phyloP scores from a whole-genome alignment of 345 rosid species.

The Eucalyptus microcorys region DNA sequence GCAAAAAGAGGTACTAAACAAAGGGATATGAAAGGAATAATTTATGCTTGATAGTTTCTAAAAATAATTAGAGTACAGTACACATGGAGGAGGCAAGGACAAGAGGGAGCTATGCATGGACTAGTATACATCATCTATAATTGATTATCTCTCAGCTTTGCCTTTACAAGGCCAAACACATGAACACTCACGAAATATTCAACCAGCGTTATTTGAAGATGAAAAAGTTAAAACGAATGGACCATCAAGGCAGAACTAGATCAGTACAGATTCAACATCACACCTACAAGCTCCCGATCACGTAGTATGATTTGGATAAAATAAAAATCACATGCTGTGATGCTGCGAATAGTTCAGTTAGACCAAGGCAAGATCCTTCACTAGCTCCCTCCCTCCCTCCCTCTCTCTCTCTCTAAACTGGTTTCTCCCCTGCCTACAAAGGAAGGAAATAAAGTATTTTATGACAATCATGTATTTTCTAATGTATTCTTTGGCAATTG shows the following conservation, averaged over 20 bases:
- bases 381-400: too few species aligned
- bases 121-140: neutral
- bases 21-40: neutral
- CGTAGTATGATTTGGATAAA: neutral
- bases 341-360: too few species aligned
- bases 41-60: neutral
- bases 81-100: neutral
- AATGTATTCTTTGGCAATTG: too few species aligned
- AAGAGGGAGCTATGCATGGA: neutral
- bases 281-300: neutral
- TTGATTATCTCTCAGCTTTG: neutral
- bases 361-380: too few species aligned
- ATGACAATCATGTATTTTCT: too few species aligned
- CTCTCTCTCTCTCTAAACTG: too few species aligned
- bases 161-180: neutral
- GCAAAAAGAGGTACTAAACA: neutral
- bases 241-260: neutral
- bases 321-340: neutral
- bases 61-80: neutral
- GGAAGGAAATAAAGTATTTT: too few species aligned
- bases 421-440: too few species aligned
- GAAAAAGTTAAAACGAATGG: neutral
- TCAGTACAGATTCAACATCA: neutral
- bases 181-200: neutral
- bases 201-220: neutral